Conservation (phyloP, 179 eudicot species). For the Camellia oleifera region DNA sequence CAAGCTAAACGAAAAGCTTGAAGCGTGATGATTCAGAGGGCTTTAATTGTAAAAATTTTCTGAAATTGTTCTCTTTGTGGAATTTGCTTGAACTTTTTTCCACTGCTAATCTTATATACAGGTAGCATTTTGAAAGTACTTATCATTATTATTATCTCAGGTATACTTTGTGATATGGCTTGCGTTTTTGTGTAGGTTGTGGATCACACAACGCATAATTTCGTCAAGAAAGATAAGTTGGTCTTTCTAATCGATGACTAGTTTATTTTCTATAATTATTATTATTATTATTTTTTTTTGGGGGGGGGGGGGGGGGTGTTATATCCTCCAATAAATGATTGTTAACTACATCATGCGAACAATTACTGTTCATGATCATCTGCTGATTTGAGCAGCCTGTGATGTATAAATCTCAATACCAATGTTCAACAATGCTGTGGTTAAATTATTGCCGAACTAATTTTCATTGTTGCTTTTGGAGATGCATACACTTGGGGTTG, state of each 20-base stretch:
- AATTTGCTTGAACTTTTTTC: too few relatives aligned
- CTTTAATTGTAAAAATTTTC: too few relatives aligned
- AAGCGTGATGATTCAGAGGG: too few relatives aligned
- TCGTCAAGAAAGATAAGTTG: slow-evolving; percentile 42
- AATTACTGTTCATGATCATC: not conserved
- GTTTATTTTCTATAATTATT: not conserved
- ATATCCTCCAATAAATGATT: not conserved
- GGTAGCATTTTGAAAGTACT: too few relatives aligned
- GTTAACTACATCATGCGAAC: not conserved
- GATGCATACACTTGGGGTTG: not conserved
- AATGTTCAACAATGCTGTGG: not conserved
- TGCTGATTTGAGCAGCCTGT: slow-evolving; percentile 1
- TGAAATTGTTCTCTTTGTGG: too few relatives aligned
- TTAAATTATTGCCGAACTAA: not conserved
- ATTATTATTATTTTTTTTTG: too few relatives aligned
- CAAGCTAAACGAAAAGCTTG: too few relatives aligned
- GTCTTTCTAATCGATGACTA: slow-evolving; percentile 48
- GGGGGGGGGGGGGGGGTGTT: too few relatives aligned
- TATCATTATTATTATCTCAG: not conserved
- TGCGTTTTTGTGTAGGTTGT: slow-evolving; percentile 44
- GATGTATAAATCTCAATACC: not conserved
- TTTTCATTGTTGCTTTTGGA: not conserved
- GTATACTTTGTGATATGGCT: not conserved
- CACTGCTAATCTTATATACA: too few relatives aligned
- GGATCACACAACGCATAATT: slow-evolving; percentile 71